phyloP scores from a whole-genome alignment of 208 protist species.

The Crithidia brevicula region DNA sequence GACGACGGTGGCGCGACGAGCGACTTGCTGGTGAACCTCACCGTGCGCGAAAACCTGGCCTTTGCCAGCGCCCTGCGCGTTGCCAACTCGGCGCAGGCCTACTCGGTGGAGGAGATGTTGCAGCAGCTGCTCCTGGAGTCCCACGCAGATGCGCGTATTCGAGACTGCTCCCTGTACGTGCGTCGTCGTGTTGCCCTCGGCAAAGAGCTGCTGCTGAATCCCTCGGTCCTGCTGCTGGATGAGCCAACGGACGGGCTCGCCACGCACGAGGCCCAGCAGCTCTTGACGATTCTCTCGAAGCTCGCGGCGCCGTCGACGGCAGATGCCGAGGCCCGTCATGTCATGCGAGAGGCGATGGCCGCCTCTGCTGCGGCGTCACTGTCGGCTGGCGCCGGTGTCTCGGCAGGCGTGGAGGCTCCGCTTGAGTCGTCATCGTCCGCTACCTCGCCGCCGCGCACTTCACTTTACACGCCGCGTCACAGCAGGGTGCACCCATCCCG shows the following conservation, averaged over 20 bases:
- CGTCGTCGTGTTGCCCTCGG: constrained; percentile 58
- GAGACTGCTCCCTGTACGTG: constrained; percentile 50
- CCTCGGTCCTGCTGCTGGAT: constrained; percentile 55
- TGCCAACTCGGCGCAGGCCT: constrained; percentile 31
- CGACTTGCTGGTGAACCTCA: constrained; percentile 42
- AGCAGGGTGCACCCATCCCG: constrained; percentile 7
- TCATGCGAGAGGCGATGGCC: constrained; percentile 26
- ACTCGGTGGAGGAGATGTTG: constrained; percentile 50
- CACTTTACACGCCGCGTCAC: constrained; percentile 28
- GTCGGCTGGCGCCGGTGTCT: background rate
- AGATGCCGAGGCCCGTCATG: constrained; percentile 27
- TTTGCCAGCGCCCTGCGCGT: constrained; percentile 61
- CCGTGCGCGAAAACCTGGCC: constrained; percentile 58
- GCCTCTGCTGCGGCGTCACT: constrained; percentile 4
- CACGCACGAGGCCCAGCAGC: constrained; percentile 69
- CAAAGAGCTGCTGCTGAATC: constrained; percentile 65
- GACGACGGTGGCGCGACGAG: constrained; percentile 21
- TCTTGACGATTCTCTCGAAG: constrained; percentile 46
- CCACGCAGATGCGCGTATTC: constrained; percentile 31
- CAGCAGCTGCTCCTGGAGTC: constrained; percentile 42
- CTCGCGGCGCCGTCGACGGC: constrained; percentile 42
- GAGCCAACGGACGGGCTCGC: constrained; percentile 53
- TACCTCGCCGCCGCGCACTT: background rate
- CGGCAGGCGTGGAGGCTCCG: background rate
- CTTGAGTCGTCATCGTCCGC: background rate